Base-by-base conservation (phyloP, 306 rosid species). In the Cucurbita ficifolia region DNA sequence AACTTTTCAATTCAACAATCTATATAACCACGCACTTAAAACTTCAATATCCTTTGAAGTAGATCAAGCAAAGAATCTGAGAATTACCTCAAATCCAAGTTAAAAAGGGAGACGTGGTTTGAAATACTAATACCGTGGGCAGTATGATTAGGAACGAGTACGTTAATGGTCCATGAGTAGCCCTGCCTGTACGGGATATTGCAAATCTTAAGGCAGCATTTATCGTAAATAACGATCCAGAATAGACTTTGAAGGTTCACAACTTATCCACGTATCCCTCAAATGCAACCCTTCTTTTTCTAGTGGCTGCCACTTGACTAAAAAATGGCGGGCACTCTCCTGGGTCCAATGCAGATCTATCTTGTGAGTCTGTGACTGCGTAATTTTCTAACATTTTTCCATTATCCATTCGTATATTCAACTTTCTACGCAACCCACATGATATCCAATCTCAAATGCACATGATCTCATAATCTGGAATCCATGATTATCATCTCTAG, bases 371-470 rank as follows among this genome's bases (percentile, higher is more conserved):
- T 48, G 70, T 74, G 73, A 69, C 73, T 45, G 24, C 19, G 21
- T 73, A 49, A 21, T 46, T 51, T 74, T 71, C 4, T 24, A 48
- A 46, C 38, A 56, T 19, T 33, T 33, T n/a, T 67, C 57, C 39
- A 19, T 45, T 48, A 69, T 69, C 73, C 52, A 45, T 42, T 29
- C 14, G 43, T 59, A 24, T 76, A 79, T 53, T 43, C 57, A 22
- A 70, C 52, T 79, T 78, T 50, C 60, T 71, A 76, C 72, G 65
- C 53, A 11, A 4, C 54, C 82, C 86, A 82, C 88, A 83, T 78
- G 83, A 79, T 83, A 82, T 85, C 83, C 68, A 85, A 82, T 86
- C 88, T 80, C 70, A 50, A 82, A 78, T 78, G 87, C 86, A 81
- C 87, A 75, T 75, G 85, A 76, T 80, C 82, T 75, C 73, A 58